Conservation (phyloP, 139 green algal genomes). For the Pycnococcus provasolii region DNA sequence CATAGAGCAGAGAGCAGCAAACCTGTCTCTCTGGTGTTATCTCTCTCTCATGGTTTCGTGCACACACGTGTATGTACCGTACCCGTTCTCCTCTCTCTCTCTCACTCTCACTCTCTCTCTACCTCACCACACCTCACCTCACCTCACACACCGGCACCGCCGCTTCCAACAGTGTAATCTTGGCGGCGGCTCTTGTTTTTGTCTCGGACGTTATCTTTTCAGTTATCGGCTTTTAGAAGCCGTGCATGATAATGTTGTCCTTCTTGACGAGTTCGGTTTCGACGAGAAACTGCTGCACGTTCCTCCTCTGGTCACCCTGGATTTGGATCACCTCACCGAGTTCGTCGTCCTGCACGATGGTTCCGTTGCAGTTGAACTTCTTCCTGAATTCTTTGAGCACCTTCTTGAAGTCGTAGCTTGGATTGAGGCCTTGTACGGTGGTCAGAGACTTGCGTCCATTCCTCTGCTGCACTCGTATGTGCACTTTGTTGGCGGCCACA, state of each 20-base stretch:
- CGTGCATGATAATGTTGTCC: slow-evolving; percentile 96
- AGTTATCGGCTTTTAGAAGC: slow-evolving; percentile 53
- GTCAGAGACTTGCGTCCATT: slow-evolving; percentile 97
- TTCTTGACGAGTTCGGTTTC: slow-evolving; percentile 89
- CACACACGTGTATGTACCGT: too few relatives aligned
- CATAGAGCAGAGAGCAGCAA: too few relatives aligned
- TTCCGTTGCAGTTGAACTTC: slow-evolving; percentile 98
- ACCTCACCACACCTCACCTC: too few relatives aligned
- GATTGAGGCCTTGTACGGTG: slow-evolving; percentile 70
- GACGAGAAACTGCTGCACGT: slow-evolving; percentile 84
- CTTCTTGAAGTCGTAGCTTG: slow-evolving; percentile 94
- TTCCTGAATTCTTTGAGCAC: slow-evolving; percentile 97
- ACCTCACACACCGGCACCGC: too few relatives aligned
- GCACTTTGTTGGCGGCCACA: slow-evolving; percentile 49
- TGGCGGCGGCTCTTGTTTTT: too few relatives aligned
- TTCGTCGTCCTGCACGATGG: slow-evolving; percentile 91
- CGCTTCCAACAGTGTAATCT: too few relatives aligned
- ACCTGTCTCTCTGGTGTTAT: too few relatives aligned
- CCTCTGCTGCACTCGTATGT: slow-evolving; percentile 91
- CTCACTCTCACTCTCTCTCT: too few relatives aligned
- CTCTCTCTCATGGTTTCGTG: too few relatives aligned
- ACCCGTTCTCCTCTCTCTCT: too few relatives aligned
- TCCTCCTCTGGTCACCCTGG: slow-evolving; percentile 98
- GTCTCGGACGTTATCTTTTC: too few relatives aligned
- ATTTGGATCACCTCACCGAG: slow-evolving; percentile 92